Base-by-base conservation (phyloP, 75 land plant species). In the Cunninghamia lanceolata region DNA sequence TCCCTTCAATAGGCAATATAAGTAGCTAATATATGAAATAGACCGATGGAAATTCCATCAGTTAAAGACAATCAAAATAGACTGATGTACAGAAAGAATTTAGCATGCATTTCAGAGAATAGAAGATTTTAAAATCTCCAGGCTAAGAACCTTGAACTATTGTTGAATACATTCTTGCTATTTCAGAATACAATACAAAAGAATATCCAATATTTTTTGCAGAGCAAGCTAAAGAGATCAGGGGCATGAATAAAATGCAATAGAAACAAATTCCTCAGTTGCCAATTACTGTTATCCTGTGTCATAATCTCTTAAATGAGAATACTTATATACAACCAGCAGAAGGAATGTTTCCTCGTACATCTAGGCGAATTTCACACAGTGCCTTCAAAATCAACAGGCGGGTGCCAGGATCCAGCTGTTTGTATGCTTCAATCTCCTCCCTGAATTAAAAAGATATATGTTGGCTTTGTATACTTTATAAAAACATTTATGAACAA, bases 341-440 rank as follows among this genome's bases (percentile, higher is more conserved):
- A 73, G 75, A 73, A 34, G 36, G 75, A 73, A 8, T 34, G 75
- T 73, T 73, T 34, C 75, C 36, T 28, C 88, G 43, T 92, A 96
- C 98, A 53, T 95, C 94, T 77, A 90, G 87, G 86, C 99, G 95
- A 79, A 94, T 84, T 91, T 98, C 99, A 90, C 99, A 96, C 13
- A 98, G 91, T 28, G 99, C 99, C 88, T 92, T 95, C 82, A 98
- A 87, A 43, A 98, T 91, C 73, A 92, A 43, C 54, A 96, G 86
- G 30, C 99, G 95, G 43, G 59, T 85, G 71, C 84, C 87, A 59
- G 97, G 93, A 90, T 93, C 93, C 87, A 98, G 90, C 78, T 92
- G 92, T 86, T 89, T 91, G 88, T 98, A 98, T 35, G 59, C 82
- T 11, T 86, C 82, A 66, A 90, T 89, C 92, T 96, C 99, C 87